Evolutionary conservation across 257 asterid species (phyloP).

Genomic region (Linderniella brevidens): DNA sequence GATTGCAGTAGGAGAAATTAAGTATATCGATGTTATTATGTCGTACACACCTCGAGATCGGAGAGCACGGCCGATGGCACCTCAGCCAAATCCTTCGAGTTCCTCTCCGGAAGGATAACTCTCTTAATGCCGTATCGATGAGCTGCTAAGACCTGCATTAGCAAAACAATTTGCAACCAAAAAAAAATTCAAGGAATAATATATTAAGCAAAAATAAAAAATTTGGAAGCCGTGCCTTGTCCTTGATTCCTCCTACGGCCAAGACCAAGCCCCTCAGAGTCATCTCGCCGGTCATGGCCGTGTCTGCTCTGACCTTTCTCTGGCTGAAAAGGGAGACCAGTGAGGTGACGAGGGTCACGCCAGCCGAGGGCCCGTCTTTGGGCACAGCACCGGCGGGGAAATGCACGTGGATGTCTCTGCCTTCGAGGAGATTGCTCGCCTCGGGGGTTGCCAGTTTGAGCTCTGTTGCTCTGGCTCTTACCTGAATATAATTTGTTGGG

Average conservation of each 20-base stretch:
- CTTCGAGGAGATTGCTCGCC: conserved; percentile 67
- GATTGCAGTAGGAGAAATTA: too few species aligned
- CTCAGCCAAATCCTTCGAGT: conserved; percentile 84
- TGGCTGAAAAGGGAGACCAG: conserved; percentile 93
- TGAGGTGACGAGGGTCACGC: conserved; percentile 93
- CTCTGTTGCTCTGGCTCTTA: conserved; percentile 85
- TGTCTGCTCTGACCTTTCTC: conserved; percentile 87
- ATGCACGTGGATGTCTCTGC: conserved; percentile 89
- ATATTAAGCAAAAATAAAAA: conserved; percentile 4
- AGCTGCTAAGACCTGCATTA: conserved; percentile 75
- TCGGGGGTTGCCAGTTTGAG: conserved; percentile 54
- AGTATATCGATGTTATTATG: too few species aligned
- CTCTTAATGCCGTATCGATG: conserved; percentile 91
- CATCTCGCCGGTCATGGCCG: conserved; percentile 99
- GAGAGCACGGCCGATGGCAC: conserved; percentile 85
- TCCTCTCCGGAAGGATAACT: conserved; percentile 90
- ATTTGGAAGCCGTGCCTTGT: conserved; percentile 47
- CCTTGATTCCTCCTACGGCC: conserved; percentile 99
- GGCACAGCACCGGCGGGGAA: conserved; percentile 99
- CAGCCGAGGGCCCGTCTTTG: conserved; percentile 98
- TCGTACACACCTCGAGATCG: conserved; percentile 49
- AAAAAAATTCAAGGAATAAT: conserved; percentile 1
- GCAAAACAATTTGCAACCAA: conserved; percentile 6
- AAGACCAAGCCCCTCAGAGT: conserved; percentile 89
- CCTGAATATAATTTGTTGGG: too few species aligned